These are phyloP conservation scores for Cicer arietinum DNA, from an alignment of 306 rosid species.

Conservation along the genomic window DNA sequence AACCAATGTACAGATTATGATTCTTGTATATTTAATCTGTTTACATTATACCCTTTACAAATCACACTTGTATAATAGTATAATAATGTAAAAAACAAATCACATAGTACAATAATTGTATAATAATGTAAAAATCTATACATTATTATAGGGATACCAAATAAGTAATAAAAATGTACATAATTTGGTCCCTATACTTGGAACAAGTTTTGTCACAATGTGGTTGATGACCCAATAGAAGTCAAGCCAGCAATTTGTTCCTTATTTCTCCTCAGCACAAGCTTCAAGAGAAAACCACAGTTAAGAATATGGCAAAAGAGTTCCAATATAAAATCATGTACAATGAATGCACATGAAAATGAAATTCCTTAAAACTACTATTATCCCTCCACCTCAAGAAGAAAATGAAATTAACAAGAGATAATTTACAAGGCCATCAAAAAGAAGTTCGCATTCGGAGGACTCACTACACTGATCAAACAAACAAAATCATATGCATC, in stretches of 20 bases:
- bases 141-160: not conserved
- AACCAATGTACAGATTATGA: too few relatives aligned
- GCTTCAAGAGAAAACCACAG: conserved; percentile 44
- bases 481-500: not conserved
- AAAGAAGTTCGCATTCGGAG: not conserved
- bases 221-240: conserved; percentile 27
- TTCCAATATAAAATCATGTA: conserved; percentile 2
- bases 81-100: not conserved
- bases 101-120: not conserved
- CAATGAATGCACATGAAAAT: not conserved
- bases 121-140: not conserved
- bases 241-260: conserved; percentile 25
- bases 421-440: not conserved
- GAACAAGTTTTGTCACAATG: conserved; percentile 22
- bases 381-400: not conserved
- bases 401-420: not conserved
- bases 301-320: conserved; percentile 8
- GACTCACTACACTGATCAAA: not conserved
- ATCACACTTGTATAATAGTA: too few relatives aligned
- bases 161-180: not conserved
- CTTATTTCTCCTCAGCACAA: conserved; percentile 50
- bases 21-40: too few relatives aligned
- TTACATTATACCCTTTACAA: too few relatives aligned
- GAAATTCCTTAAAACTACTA: conserved; percentile 17
- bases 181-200: not conserved